Evolutionary conservation across 106 monocot species (phyloP), one percentile per base, ranked within the genome.

Genomic region (Xerophyta viscosa): DNA sequence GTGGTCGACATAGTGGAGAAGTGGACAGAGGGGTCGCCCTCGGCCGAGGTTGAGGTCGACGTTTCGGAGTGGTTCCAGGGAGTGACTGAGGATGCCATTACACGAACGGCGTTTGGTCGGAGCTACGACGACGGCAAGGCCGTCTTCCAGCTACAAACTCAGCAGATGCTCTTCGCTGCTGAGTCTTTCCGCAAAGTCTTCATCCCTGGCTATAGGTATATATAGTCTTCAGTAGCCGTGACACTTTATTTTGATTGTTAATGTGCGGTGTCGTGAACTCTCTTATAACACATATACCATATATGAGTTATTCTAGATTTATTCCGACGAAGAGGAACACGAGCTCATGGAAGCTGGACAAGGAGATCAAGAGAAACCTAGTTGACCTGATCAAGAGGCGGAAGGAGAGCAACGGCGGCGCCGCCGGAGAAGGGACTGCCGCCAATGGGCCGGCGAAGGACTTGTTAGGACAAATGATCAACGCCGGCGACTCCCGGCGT

Each of bases 151-250:
- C 60, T 94, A 24, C 94, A 94, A 41, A 50, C 87, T 3, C 75
- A 73, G 33, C 88, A 84, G 31, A 94, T 94, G 94, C 48, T 57
- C 20, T 84, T 75, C 48, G 94, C 94, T 0, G 73, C 84, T 60
- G 94, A 94, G 37, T 80, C 94, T 29, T 94, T 88, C 37, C 73
- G 75, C 49, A 88, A 81, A 47, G 78, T 88, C 24, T 42, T 63
- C 56, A 61, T 77, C 25, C 60, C 66, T n/a, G 70, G 66, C 0
- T 66, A 77, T 46, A 48, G 61, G 74, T 74, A 20, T 31, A 2
- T n/a, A n/a, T n/a, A n/a, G n/a, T n/a, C n/a, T n/a, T n/a, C n/a
- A n/a, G n/a, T n/a, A n/a, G n/a, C n/a, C n/a, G n/a, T n/a, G n/a
- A n/a, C n/a, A n/a, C n/a, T n/a, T n/a, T n/a, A n/a, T n/a, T n/a